Evolutionary conservation across 2,329 filamentous ascomycete genomes (phyloP), one percentile per base, ranked within the genome.

Genomic region (Ceratocystis destructans): DNA sequence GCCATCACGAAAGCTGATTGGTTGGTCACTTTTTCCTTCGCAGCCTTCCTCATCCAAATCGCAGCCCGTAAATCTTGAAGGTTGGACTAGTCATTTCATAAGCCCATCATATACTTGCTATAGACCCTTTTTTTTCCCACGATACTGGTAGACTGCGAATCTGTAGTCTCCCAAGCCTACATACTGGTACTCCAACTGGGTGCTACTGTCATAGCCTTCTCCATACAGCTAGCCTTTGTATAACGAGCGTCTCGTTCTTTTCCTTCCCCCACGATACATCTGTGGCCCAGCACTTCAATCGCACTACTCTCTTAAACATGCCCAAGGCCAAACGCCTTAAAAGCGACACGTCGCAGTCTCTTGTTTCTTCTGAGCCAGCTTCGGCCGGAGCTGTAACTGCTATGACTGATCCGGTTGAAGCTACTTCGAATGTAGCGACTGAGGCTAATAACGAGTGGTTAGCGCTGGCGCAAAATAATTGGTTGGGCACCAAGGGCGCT

Each of bases 381-480:
- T 73, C 72, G n/a, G 57, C 20, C 1, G 41, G 37, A 12, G 7
- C 50, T 69, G 69, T 53, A 70, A 71, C 37, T 75, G 77, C 66
- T 78, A 71, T 67, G 73, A 74, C 53, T 74, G 79, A 33, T 44
- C 7, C 61, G 20, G 8, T 41, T 45, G 20, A 25, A 31, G 12
- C 61, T 66, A 83, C 85, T 57, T 84, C 87, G 5, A 85, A 85
- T 5, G 80, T 87, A 69, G 83, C 85, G 70, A 88, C 89, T 69
- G 85, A 88, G 70, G 86, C 86, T 72, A 87, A 90, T 72, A 86
- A 80, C 71, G 78, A 82, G 70, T 90, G 90, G 77, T 85, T 87
- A 72, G 83, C 88, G 74, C 79, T 96, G 70, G 94, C 94, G 69
- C 84, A 86, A 73, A 86, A 89, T 75, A 83, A 93, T 76, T 99